phyloP scores from a whole-genome alignment of 805 yeast genomes.

The Starmerella khaoyaiensis region DNA sequence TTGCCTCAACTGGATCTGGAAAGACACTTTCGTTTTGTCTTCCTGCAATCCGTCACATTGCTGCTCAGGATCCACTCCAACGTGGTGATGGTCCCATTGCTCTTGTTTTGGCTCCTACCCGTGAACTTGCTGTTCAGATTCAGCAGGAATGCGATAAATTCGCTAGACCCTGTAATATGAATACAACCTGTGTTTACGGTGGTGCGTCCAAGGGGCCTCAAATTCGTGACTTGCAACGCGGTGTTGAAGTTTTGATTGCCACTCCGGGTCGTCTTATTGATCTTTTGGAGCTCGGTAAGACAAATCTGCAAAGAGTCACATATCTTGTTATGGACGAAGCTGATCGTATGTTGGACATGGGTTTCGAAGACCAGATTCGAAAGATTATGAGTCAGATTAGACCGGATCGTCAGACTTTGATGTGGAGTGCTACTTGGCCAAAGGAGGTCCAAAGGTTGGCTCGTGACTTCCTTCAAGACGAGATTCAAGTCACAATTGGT shows the following conservation, averaged over 20 bases:
- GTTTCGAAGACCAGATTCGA: slow-evolving; percentile 98
- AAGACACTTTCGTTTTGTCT: slow-evolving; percentile 93
- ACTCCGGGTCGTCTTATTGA: slow-evolving; percentile 98
- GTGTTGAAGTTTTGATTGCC: slow-evolving; percentile 91
- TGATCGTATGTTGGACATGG: slow-evolving; percentile 99
- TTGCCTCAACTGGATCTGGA: slow-evolving; percentile 98
- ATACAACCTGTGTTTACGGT: slow-evolving; percentile 92
- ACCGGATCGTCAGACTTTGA: slow-evolving; percentile 97
- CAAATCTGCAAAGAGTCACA: slow-evolving; percentile 90
- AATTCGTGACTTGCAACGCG: slow-evolving; percentile 88
- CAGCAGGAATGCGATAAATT: slow-evolving; percentile 93
- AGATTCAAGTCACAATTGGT: slow-evolving; percentile 93
- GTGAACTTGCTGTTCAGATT: slow-evolving; percentile 97
- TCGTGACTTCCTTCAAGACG: slow-evolving; percentile 78
- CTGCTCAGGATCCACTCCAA: slow-evolving; percentile 87
- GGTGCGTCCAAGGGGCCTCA: slow-evolving; percentile 99
- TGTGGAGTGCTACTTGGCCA: slow-evolving; percentile 99
- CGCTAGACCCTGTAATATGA: slow-evolving; percentile 79
- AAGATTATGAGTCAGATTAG: slow-evolving; percentile 95
- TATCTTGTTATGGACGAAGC: slow-evolving; percentile 97
- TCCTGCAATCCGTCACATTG: slow-evolving; percentile 94
- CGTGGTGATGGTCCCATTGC: slow-evolving; percentile 98
- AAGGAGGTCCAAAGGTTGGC: slow-evolving; percentile 92
- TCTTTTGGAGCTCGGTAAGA: slow-evolving; percentile 89
- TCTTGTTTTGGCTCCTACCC: slow-evolving; percentile 90